phyloP scores from a whole-genome alignment of 495 filamentous ascomycete species.

The Entonaema liquescens region DNA sequence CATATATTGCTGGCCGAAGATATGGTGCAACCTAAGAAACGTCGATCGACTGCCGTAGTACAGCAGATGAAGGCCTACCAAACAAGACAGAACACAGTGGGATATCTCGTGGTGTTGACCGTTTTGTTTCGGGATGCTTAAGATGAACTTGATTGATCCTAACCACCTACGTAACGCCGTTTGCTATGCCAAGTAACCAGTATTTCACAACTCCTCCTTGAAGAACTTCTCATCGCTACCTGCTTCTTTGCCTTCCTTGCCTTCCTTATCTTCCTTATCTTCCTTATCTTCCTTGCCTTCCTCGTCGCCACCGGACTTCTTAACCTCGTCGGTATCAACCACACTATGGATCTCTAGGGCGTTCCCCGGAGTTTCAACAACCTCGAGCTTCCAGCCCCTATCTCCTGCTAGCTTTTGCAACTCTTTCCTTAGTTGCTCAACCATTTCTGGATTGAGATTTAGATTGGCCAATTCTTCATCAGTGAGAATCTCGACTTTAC shows the following conservation, averaged over 20 bases:
- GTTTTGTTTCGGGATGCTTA: neutral
- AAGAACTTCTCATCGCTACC: slow-evolving; percentile 59
- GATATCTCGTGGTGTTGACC: neutral
- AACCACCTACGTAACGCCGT: slow-evolving; percentile 31
- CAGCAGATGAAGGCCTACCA: neutral
- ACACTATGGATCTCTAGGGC: slow-evolving; percentile 55
- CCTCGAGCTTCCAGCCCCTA: slow-evolving; percentile 64
- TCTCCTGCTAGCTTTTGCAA: slow-evolving; percentile 60
- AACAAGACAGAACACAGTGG: neutral
- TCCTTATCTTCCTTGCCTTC: slow-evolving; percentile 25
- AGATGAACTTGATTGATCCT: slow-evolving; percentile 22
- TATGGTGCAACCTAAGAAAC: neutral
- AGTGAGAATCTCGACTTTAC: slow-evolving; percentile 60
- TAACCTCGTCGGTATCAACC: slow-evolving; percentile 52
- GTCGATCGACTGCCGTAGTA: neutral
- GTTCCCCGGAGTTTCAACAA: slow-evolving; percentile 54
- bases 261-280: slow-evolving; percentile 36
- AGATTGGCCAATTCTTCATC: slow-evolving; percentile 72
- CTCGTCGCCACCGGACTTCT: slow-evolving; percentile 54
- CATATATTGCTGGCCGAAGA: neutral
- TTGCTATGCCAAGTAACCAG: slow-evolving; percentile 23
- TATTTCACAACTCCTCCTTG: slow-evolving; percentile 56
- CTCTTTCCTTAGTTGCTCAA: slow-evolving; percentile 71
- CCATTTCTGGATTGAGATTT: slow-evolving; percentile 70
- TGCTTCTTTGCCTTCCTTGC: slow-evolving; percentile 34